phyloP scores from a whole-genome alignment of 345 rosid genomes.

The Camelina laxa region DNA sequence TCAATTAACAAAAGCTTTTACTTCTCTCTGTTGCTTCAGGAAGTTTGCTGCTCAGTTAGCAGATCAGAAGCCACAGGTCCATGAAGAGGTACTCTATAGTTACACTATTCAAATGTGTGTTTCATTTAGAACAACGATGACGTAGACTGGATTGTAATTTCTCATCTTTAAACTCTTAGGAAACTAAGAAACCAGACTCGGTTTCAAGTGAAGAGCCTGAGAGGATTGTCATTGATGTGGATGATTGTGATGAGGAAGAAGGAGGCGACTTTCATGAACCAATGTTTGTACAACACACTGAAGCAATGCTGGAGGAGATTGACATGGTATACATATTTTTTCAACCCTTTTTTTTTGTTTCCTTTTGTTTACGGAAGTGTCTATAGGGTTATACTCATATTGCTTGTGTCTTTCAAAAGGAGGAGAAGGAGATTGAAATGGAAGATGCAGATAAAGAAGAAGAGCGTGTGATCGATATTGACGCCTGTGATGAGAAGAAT shows the following conservation, averaged over 20 bases:
- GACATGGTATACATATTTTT: conserved; percentile 61
- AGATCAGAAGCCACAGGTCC: conserved; percentile 51
- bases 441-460: conserved; percentile 62
- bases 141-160: background rate
- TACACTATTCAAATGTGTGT: conserved; percentile 14
- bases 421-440: conserved; percentile 76
- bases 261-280: conserved; percentile 55
- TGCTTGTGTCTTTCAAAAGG: conserved; percentile 35
- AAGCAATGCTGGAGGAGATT: conserved; percentile 83
- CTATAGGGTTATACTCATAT: background rate
- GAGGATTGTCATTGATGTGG: conserved; percentile 54
- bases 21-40: conserved; percentile 50
- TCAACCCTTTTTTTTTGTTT: background rate
- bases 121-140: conserved; percentile 21
- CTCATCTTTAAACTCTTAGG: conserved; percentile 45
- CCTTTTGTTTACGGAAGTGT: conserved; percentile 11
- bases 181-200: conserved; percentile 50
- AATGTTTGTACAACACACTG: conserved; percentile 80
- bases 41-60: conserved; percentile 82
- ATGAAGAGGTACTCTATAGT: conserved; percentile 51
- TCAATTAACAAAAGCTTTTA: background rate
- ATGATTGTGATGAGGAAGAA: conserved; percentile 42
- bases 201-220: conserved; percentile 50
- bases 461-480: conserved; percentile 61
- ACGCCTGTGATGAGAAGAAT: conserved; percentile 63